These are phyloP conservation scores for Tetracentron sinense DNA, from an alignment of 164 flowering plant genomes.

Conservation along the genomic window DNA sequence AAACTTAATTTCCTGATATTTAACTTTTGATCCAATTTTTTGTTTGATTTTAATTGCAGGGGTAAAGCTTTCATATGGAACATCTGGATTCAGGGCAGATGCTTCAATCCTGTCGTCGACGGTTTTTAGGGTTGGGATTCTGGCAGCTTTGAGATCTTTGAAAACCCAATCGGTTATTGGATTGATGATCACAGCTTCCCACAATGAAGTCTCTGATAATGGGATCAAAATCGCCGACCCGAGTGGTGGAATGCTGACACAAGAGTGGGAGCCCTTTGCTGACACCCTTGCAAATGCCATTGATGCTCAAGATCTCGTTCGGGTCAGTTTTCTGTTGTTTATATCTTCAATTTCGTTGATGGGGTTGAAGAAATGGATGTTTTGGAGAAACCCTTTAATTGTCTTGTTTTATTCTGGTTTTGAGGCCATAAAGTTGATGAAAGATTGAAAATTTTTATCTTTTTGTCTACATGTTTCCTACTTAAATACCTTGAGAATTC, in stretches of 20 bases:
- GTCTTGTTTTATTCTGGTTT: no score
- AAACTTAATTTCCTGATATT: background rate
- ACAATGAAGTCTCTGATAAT: slow-evolving; percentile 73
- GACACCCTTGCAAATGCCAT: slow-evolving; percentile 70
- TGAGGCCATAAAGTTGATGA: no score
- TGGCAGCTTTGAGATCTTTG: slow-evolving; percentile 72
- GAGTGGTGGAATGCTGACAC: slow-evolving; percentile 81
- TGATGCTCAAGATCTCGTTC: slow-evolving; percentile 43
- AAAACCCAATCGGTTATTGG: slow-evolving; percentile 64
- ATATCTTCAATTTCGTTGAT: background rate
- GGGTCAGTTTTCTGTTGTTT: slow-evolving; percentile 28
- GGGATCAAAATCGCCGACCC: slow-evolving; percentile 91
- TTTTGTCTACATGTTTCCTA: no score
- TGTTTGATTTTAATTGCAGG: slow-evolving; percentile 29
- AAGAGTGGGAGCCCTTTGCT: slow-evolving; percentile 94
- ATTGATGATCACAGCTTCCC: slow-evolving; percentile 94
- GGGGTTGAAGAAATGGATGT: background rate
- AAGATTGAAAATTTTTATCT: no score
- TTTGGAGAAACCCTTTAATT: background rate
- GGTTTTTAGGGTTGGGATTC: slow-evolving; percentile 64
- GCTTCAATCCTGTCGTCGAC: slow-evolving; percentile 70
- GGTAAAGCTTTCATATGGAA: slow-evolving; percentile 77
- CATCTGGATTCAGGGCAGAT: slow-evolving; percentile 87
- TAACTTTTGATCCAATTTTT: background rate
- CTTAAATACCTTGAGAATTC: background rate